phyloP scores from a whole-genome alignment of 371 early-diverging fungal genomes.

The Syncephalis fuscata region DNA sequence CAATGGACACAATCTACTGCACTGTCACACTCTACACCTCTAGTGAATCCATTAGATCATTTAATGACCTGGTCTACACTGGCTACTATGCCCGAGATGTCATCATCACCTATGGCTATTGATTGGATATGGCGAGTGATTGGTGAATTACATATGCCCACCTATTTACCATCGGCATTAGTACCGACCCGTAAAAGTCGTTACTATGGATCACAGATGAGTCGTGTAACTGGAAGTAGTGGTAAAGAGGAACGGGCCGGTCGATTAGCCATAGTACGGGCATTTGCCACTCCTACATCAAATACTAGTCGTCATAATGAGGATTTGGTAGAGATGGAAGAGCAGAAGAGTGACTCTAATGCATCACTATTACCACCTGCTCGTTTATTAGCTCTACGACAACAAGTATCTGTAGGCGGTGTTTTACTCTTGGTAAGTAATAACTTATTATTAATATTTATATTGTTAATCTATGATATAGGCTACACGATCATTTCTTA shows the following conservation, averaged over 20 bases:
- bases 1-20: background rate
- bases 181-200: background rate
- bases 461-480: background rate
- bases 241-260: background rate
- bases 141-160: slow-evolving; percentile 2
- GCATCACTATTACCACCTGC: background rate
- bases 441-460: background rate
- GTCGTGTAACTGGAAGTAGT: background rate
- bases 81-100: background rate
- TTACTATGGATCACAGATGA: background rate
- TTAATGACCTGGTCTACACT: background rate
- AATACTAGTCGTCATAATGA: background rate
- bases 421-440: background rate
- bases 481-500: background rate
- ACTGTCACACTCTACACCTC: background rate
- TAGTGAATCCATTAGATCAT: background rate
- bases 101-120: slow-evolving; percentile 2
- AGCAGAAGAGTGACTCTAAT: background rate
- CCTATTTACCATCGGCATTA: slow-evolving; percentile 2
- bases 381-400: too few species aligned
- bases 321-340: too few species aligned
- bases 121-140: slow-evolving; percentile 8
- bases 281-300: slow-evolving; percentile 2
- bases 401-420: too few species aligned
- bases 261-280: slow-evolving; percentile 1